Percentiles rank a stretch among this genome's conserved stretches.
These are phyloP conservation scores for Clonostachys sp. DNA, from an alignment of 2,329 filamentous ascomycete genomes.

Conservation along the genomic window DNA sequence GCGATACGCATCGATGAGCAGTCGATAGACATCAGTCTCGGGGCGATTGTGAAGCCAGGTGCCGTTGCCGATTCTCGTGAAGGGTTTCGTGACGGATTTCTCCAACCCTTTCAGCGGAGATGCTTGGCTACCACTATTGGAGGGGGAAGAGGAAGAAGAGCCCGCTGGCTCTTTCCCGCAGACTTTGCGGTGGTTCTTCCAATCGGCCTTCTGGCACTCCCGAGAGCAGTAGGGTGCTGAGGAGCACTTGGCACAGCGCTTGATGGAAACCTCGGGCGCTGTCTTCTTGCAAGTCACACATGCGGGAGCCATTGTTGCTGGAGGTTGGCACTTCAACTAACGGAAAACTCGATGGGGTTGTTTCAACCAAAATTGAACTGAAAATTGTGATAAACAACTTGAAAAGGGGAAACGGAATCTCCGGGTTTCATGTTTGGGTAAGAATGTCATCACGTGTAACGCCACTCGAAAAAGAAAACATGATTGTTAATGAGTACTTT, in stretches of 20 bases:
- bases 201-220: conserved; percentile 45
- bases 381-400: too few species aligned
- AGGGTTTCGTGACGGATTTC: conserved; percentile 22
- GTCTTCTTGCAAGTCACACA: not conserved
- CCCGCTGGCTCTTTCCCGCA: conserved; percentile 22
- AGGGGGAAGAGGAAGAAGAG: not conserved
- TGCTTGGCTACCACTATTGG: not conserved
- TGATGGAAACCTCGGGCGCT: conserved; percentile 10
- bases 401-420: too few species aligned
- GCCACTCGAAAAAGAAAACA: too few species aligned
- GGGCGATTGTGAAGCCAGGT: conserved; percentile 38
- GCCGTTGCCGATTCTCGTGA: conserved; percentile 28
- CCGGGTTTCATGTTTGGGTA: too few species aligned
- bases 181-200: conserved; percentile 40
- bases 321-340: too few species aligned
- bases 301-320: not conserved
- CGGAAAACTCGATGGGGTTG: too few species aligned
- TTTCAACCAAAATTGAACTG: too few species aligned
- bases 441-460: too few species aligned
- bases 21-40: conserved; percentile 33
- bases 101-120: conserved; percentile 20
- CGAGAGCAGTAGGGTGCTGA: conserved; percentile 41
- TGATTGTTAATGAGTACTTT: too few species aligned
- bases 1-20: conserved; percentile 43
- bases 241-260: conserved; percentile 42